These are phyloP conservation scores for Aspergillus incahuasiensis DNA, from an alignment of 495 filamentous ascomycete species.

Conservation along the genomic window DNA sequence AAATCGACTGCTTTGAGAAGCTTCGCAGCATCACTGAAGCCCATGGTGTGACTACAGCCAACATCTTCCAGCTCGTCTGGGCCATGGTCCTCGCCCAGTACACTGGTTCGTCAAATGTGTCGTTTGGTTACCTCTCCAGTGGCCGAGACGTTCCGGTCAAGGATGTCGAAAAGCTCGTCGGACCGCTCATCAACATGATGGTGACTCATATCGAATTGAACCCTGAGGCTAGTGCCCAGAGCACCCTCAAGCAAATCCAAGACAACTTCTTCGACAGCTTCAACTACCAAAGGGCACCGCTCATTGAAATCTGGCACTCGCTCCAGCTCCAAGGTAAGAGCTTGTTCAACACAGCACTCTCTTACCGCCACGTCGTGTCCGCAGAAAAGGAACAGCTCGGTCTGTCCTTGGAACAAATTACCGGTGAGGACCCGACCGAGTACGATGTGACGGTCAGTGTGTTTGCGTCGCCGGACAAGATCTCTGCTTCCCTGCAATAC, in stretches of 20 bases:
- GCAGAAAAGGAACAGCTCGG: slow-evolving; percentile 1
- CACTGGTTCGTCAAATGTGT: slow-evolving; percentile 7
- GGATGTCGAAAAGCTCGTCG: slow-evolving; percentile 8
- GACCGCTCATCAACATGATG: slow-evolving; percentile 12
- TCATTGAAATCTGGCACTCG: slow-evolving; percentile 10
- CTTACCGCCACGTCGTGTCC: slow-evolving; percentile 4
- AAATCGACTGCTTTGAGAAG: neutral
- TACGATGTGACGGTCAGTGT: slow-evolving; percentile 9
- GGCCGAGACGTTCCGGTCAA: slow-evolving; percentile 12
- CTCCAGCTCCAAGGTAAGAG: slow-evolving; percentile 6
- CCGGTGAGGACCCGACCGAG: slow-evolving; percentile 9
- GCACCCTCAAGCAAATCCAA: slow-evolving; percentile 3
- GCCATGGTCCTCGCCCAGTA: slow-evolving; percentile 6
- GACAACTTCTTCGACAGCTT: slow-evolving; percentile 12
- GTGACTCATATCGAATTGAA: slow-evolving; percentile 3
- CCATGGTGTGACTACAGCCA: slow-evolving; percentile 4
- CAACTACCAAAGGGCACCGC: slow-evolving; percentile 7
- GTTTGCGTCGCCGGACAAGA: slow-evolving; percentile 1
- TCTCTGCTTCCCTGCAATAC: slow-evolving; percentile 1
- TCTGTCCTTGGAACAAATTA: slow-evolving; percentile 1
- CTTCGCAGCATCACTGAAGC: slow-evolving; percentile 1
- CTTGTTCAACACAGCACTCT: slow-evolving; percentile 15
- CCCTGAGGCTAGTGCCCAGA: neutral
- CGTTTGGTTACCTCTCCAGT: slow-evolving; percentile 11
- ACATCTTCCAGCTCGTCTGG: slow-evolving; percentile 12